Conservation (phyloP, 2,329 filamentous ascomycete genomes). For the Claviceps monticola region DNA sequence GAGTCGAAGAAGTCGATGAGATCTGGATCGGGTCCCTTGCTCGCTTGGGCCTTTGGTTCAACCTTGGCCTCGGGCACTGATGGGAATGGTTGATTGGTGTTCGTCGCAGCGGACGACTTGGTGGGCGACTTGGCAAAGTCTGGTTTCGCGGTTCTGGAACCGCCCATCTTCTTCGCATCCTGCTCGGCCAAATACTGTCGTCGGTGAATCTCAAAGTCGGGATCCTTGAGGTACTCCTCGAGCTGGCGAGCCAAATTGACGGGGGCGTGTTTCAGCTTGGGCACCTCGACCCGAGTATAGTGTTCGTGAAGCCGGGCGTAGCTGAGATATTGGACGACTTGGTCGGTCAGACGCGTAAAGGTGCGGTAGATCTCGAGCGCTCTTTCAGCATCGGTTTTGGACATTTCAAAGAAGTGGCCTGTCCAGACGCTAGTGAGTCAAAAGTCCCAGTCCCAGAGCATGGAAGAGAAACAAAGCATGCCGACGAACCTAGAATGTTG, state of each 20-base stretch:
- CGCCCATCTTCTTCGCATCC: slow-evolving; percentile 49
- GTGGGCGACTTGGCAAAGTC: slow-evolving; percentile 19
- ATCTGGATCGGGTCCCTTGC: slow-evolving; percentile 58
- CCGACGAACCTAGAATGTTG: slow-evolving; percentile 69
- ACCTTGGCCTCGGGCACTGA: slow-evolving; percentile 19
- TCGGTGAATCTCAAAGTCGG: slow-evolving; percentile 88
- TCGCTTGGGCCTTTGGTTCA: slow-evolving; percentile 30
- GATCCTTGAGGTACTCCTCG: slow-evolving; percentile 87
- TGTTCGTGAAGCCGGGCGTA: slow-evolving; percentile 83
- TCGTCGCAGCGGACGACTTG: slow-evolving; percentile 18
- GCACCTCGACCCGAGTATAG: slow-evolving; percentile 84
- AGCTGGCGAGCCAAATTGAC: slow-evolving; percentile 80
- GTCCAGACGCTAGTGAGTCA: slow-evolving; percentile 10
- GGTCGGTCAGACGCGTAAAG: slow-evolving; percentile 84
- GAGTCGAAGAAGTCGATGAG: slow-evolving; percentile 92
- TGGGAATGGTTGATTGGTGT: slow-evolving; percentile 29
- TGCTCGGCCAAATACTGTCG: slow-evolving; percentile 84
- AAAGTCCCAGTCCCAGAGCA: slow-evolving; percentile 1
- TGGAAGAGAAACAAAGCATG: neutral
- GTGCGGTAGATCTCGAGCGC: slow-evolving; percentile 84
- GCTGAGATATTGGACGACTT: slow-evolving; percentile 79
- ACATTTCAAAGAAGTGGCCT: slow-evolving; percentile 99
- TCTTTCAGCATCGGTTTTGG: slow-evolving; percentile 79
- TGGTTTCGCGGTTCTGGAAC: slow-evolving; percentile 19
- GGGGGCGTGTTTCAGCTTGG: slow-evolving; percentile 92